phyloP scores from a whole-genome alignment of 2,329 filamentous ascomycete species.

The Cladophialophora chaetospira region DNA sequence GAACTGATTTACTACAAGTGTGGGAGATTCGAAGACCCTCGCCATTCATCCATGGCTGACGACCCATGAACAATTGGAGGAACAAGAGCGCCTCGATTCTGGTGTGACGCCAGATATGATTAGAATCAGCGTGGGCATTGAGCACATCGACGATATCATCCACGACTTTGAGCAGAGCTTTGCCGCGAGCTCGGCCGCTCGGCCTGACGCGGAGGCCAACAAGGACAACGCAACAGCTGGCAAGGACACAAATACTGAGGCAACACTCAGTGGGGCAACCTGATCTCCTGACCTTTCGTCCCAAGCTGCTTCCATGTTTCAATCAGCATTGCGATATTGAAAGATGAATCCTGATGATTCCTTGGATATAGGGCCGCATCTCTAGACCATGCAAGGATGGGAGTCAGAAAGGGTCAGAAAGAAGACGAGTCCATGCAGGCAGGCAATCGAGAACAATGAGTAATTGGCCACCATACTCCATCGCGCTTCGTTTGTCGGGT shows the following conservation, averaged over 20 bases:
- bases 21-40: conserved; percentile 88
- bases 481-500: background rate
- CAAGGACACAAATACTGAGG: conserved; percentile 25
- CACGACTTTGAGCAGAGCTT: conserved; percentile 88
- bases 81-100: conserved; percentile 73
- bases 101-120: conserved; percentile 84
- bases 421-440: no score
- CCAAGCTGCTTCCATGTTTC: conserved; percentile 2
- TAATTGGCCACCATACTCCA: background rate
- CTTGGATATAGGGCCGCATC: conserved; percentile 23
- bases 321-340: conserved; percentile 8
- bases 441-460: background rate
- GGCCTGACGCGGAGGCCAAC: conserved; percentile 22
- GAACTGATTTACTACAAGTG: conserved; percentile 42
- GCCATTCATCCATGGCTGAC: conserved; percentile 90
- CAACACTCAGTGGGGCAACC: conserved; percentile 33
- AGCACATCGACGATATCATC: conserved; percentile 93
- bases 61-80: conserved; percentile 82
- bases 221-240: conserved; percentile 26
- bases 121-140: conserved; percentile 85
- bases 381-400: conserved; percentile 10
- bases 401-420: background rate
- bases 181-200: conserved; percentile 49
- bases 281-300: conserved; percentile 16
- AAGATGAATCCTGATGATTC: conserved; percentile 20